Conservation (phyloP, 2,329 filamentous ascomycete genomes). For the Sarocladium oryzae region DNA sequence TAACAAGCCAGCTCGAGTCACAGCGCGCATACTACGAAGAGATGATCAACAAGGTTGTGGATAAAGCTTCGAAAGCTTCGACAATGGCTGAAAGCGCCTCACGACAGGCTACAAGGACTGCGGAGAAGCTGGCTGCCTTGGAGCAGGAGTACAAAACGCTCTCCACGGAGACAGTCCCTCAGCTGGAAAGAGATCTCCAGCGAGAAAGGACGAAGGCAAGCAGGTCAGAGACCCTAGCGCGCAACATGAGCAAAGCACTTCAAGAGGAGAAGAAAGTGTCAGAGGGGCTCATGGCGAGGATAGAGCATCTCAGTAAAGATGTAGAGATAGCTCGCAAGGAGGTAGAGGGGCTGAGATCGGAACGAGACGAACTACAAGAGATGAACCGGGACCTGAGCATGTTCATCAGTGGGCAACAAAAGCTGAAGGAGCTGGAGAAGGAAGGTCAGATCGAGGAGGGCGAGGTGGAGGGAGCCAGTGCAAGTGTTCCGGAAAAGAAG, state of each 20-base stretch:
- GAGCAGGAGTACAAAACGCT: conserved; percentile 41
- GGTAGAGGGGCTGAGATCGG: conserved; percentile 47
- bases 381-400: conserved; percentile 83
- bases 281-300: conserved; percentile 73
- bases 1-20: conserved; percentile 87
- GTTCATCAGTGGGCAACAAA: conserved; percentile 80
- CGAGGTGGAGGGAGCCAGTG: conserved; percentile 68
- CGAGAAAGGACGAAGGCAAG: conserved; percentile 62
- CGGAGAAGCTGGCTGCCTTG: conserved; percentile 45
- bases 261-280: conserved; percentile 84
- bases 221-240: conserved; percentile 69
- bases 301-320: conserved; percentile 65
- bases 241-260: conserved; percentile 66
- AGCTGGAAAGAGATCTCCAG: conserved; percentile 65
- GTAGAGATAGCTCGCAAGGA: conserved; percentile 51
- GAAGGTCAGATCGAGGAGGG: conserved; percentile 54
- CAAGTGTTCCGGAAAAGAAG: conserved; percentile 58
- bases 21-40: conserved; percentile 94
- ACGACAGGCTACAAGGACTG: conserved; percentile 39
- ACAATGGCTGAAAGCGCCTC: conserved; percentile 59
- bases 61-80: conserved; percentile 75
- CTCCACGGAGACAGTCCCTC: conserved; percentile 50
- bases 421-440: conserved; percentile 64
- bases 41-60: conserved; percentile 77
- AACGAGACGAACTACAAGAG: conserved; percentile 71